phyloP scores from a whole-genome alignment of 371 early-diverging fungal genomes.

The Ordospora colligata region DNA sequence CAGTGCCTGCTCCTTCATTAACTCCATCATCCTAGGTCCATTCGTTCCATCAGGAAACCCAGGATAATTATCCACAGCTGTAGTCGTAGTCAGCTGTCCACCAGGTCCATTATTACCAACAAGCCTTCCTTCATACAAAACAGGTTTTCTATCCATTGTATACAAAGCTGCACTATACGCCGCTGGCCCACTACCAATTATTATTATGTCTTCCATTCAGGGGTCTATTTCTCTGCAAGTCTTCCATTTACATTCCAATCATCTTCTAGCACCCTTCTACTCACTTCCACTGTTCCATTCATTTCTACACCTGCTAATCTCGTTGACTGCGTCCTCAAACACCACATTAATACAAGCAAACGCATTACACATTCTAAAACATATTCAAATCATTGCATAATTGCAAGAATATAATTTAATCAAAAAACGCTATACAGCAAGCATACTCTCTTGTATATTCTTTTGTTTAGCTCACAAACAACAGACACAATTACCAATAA shows the following conservation, averaged over 20 bases:
- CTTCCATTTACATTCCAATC: not conserved
- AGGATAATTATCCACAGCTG: slow-evolving; percentile 63
- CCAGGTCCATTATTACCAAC: slow-evolving; percentile 67
- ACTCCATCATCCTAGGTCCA: slow-evolving; percentile 57
- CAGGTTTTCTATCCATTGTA: slow-evolving; percentile 72
- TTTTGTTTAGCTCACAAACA: no score
- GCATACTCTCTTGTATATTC: no score
- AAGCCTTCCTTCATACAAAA: slow-evolving; percentile 75
- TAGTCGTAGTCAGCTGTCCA: slow-evolving; percentile 65
- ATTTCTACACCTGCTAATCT: no score
- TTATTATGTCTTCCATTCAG: slow-evolving; percentile 45
- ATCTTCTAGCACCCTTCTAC: no score
- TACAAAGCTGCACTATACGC: slow-evolving; percentile 90
- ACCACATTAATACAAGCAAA: no score
- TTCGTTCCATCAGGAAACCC: slow-evolving; percentile 61
- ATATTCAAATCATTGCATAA: no score
- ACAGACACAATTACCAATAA: no score
- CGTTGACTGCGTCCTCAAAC: no score
- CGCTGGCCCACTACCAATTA: slow-evolving; percentile 76
- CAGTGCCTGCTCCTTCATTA: slow-evolving; percentile 75
- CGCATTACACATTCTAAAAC: no score
- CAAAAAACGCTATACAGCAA: no score
- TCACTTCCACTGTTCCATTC: no score
- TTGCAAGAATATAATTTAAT: no score
- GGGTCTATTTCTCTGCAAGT: not conserved